A percentile compares a stretch with the other conserved stretches of the same genome.
These are phyloP conservation scores for Trichoderma orchidacearum DNA, from an alignment of 495 filamentous ascomycete genomes.

Conservation along the genomic window DNA sequence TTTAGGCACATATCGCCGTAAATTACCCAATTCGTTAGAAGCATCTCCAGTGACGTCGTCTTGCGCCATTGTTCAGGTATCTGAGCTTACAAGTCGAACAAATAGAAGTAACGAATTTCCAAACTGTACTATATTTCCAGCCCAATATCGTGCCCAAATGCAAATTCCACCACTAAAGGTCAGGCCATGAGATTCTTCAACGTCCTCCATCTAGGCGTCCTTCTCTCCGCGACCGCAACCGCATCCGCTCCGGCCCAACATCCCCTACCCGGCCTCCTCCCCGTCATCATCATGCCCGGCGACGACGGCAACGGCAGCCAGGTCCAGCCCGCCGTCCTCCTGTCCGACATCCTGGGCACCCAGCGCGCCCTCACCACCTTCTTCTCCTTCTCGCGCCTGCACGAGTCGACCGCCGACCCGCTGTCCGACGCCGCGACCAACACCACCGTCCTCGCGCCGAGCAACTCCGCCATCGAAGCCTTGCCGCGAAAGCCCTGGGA, in stretches of 20 bases:
- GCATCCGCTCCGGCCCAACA: neutral
- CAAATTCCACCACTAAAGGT: neutral
- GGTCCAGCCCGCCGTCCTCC: constrained; percentile 30
- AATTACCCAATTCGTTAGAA: neutral
- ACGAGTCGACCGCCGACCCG: constrained; percentile 55
- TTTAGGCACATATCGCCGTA: neutral
- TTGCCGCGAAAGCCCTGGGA: constrained; percentile 94
- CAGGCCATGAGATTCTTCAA: neutral
- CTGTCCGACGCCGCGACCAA: constrained; percentile 57
- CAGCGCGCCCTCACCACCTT: constrained; percentile 79
- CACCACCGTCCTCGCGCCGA: constrained; percentile 80
- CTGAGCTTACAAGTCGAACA: too few species aligned
- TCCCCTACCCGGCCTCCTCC: neutral
- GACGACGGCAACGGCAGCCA: neutral
- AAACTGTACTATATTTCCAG: too few species aligned
- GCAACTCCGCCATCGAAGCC: constrained; percentile 64
- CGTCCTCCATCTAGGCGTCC: neutral
- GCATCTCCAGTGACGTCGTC: neutral
- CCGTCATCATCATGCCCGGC: constrained; percentile 14
- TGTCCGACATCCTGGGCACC: constrained; percentile 78
- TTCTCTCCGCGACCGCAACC: neutral
- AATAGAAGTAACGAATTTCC: too few species aligned
- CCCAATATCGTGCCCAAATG: neutral
- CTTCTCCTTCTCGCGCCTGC: constrained; percentile 70
- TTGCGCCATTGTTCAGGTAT: too few species aligned